These are phyloP conservation scores for Stemphylium beticola DNA, from an alignment of 2,329 filamentous ascomycete species.

Conservation along the genomic window DNA sequence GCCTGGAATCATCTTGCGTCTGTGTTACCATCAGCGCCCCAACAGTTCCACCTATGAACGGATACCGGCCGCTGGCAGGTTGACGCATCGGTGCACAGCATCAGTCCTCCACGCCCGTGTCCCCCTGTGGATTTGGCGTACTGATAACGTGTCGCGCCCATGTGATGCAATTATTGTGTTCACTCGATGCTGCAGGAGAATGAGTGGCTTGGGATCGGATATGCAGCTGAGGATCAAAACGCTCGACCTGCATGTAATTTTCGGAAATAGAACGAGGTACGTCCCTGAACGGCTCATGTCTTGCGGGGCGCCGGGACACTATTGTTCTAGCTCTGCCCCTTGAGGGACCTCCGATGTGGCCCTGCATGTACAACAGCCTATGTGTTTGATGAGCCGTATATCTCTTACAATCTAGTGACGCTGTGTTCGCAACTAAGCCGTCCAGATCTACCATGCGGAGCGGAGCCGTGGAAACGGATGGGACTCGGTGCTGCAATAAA, in stretches of 20 bases:
- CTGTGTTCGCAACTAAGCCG: conserved; percentile 27
- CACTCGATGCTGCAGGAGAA: conserved; percentile 31
- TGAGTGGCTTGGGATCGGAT: conserved; percentile 33
- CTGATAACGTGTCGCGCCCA: conserved; percentile 32
- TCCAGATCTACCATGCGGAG: conserved; percentile 28
- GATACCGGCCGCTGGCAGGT: conserved; percentile 30
- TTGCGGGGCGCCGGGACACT: neutral
- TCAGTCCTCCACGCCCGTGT: conserved; percentile 20
- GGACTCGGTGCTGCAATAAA: neutral
- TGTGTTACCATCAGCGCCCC: conserved; percentile 33
- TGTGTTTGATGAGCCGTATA: conserved; percentile 11
- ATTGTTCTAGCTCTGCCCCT: conserved; percentile 10
- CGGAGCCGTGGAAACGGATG: conserved; percentile 7
- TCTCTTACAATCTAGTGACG: conserved; percentile 23
- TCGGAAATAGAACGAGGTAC: neutral
- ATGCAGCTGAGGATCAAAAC: neutral
- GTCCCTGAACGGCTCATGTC: neutral
- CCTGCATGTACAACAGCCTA: conserved; percentile 29
- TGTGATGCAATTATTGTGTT: conserved; percentile 16
- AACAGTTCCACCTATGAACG: conserved; percentile 40
- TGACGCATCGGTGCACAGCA: conserved; percentile 34
- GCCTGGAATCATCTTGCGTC: conserved; percentile 24
- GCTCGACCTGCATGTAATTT: neutral
- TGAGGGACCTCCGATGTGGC: conserved; percentile 10
- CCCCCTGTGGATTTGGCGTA: conserved; percentile 18